phyloP scores from a whole-genome alignment of 2,329 filamentous ascomycete species.

The Catunica adiposa region DNA sequence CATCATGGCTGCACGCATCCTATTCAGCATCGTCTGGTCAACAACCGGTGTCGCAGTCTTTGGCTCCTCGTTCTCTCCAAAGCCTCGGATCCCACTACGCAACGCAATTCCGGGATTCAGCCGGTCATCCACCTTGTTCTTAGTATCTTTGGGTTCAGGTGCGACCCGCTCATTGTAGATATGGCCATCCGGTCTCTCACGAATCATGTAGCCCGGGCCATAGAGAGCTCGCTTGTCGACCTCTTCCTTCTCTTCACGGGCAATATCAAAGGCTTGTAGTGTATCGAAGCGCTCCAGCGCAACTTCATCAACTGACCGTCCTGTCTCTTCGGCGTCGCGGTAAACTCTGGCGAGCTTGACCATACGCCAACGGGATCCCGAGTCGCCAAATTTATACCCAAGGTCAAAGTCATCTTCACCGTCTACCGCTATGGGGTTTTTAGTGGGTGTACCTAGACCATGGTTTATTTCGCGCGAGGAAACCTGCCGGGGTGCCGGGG shows the following conservation, averaged over 20 bases:
- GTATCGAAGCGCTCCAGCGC: conserved; percentile 69
- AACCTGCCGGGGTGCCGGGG: conserved; percentile 47
- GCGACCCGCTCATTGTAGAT: conserved; percentile 53
- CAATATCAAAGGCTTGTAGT: conserved; percentile 75
- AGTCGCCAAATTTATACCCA: conserved; percentile 74
- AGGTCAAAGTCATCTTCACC: conserved; percentile 35
- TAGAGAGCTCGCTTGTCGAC: conserved; percentile 69
- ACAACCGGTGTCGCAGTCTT: conserved; percentile 25
- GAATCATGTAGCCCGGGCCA: conserved; percentile 67
- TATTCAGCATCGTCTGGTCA: conserved; percentile 70
- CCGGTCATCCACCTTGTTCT: conserved; percentile 24
- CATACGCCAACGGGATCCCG: conserved; percentile 90
- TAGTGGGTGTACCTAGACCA: conserved; percentile 31
- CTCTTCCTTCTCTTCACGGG: conserved; percentile 83
- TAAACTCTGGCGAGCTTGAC: conserved; percentile 82
- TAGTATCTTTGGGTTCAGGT: conserved; percentile 24
- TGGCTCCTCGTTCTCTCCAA: conserved; percentile 14
- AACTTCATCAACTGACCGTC: conserved; percentile 60
- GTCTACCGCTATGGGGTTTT: conserved; percentile 29
- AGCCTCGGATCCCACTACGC: conserved; percentile 10
- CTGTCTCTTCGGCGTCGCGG: conserved; percentile 56
- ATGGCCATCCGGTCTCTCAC: conserved; percentile 76
- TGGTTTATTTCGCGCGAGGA: conserved; percentile 71
- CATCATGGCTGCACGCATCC: conserved; percentile 85
- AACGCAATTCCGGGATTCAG: background rate